Conservation (phyloP, 1,139 yeast species). For the Scheffersomyces cryptocercus region DNA sequence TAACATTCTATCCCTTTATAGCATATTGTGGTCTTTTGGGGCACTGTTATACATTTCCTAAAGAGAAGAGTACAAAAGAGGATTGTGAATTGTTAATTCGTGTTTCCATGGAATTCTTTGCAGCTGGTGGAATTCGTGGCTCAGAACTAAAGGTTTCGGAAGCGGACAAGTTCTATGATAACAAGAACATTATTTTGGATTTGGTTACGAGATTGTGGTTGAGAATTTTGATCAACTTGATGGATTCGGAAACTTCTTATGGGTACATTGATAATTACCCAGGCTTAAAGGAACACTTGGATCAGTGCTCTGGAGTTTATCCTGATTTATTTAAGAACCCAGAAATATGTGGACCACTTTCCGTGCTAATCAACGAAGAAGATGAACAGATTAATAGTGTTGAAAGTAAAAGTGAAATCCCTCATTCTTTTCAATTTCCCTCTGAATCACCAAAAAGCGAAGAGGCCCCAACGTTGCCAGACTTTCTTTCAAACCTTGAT, state of each 20-base stretch:
- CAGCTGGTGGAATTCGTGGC: neutral
- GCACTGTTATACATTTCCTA: constrained; percentile 5
- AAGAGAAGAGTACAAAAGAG: constrained; percentile 4
- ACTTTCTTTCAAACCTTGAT: neutral
- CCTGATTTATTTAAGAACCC: constrained; percentile 16
- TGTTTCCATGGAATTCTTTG: constrained; percentile 17
- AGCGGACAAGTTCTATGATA: constrained; percentile 1
- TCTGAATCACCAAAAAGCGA: too few species aligned
- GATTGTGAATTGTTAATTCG: constrained; percentile 14
- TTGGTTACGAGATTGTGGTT: too few species aligned
- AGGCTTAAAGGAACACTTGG: constrained; percentile 15
- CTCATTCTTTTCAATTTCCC: too few species aligned
- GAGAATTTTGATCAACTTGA: too few species aligned
- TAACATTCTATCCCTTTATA: constrained; percentile 28
- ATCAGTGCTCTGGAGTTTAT: constrained; percentile 10
- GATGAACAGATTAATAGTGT: too few species aligned
- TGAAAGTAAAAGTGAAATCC: too few species aligned
- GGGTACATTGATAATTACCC: neutral
- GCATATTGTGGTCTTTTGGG: constrained; percentile 7
- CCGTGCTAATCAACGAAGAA: too few species aligned
- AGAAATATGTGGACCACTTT: too few species aligned
- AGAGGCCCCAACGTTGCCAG: too few species aligned
- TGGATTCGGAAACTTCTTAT: too few species aligned
- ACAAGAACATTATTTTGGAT: too few species aligned
- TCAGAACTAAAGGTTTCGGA: neutral